phyloP scores from a whole-genome alignment of 331 rosid genomes.

The Saraca asoca region DNA sequence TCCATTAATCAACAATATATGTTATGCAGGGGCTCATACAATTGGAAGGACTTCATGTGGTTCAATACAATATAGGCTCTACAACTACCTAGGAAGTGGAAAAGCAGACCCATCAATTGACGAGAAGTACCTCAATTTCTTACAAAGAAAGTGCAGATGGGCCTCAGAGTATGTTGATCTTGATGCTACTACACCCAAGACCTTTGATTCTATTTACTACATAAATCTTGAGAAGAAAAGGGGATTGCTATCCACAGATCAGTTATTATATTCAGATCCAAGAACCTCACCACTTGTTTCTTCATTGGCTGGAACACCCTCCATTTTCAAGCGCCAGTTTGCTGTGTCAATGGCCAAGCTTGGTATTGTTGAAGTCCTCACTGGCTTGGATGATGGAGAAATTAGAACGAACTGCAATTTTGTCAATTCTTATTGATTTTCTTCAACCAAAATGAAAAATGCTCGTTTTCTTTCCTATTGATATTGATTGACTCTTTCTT shows the following conservation, averaged over 20 bases:
- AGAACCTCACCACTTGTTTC: constrained; percentile 62
- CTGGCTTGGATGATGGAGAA: constrained; percentile 59
- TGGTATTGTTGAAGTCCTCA: constrained; percentile 63
- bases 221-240: constrained; percentile 55
- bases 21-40: constrained; percentile 72
- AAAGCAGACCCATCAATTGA: constrained; percentile 59
- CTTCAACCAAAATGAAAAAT: background rate
- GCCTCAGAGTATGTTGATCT: constrained; percentile 74
- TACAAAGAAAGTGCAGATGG: constrained; percentile 85
- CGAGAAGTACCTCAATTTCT: constrained; percentile 53
- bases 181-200: constrained; percentile 65
- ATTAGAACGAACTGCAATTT: constrained; percentile 72
- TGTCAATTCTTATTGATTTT: constrained; percentile 51
- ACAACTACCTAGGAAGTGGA: constrained; percentile 57
- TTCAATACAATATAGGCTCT: constrained; percentile 59
- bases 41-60: constrained; percentile 78
- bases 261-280: constrained; percentile 54
- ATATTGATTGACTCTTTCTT: too few relatives aligned
- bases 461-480: background rate
- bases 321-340: constrained; percentile 56
- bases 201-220: constrained; percentile 58
- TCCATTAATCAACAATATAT: background rate
- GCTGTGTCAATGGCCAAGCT: constrained; percentile 75
- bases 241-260: constrained; percentile 70
- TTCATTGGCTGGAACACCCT: constrained; percentile 43